Evolutionary conservation across 129 eudicot genomes (phyloP).

Genomic region (Centrapalus pauciflorus): DNA sequence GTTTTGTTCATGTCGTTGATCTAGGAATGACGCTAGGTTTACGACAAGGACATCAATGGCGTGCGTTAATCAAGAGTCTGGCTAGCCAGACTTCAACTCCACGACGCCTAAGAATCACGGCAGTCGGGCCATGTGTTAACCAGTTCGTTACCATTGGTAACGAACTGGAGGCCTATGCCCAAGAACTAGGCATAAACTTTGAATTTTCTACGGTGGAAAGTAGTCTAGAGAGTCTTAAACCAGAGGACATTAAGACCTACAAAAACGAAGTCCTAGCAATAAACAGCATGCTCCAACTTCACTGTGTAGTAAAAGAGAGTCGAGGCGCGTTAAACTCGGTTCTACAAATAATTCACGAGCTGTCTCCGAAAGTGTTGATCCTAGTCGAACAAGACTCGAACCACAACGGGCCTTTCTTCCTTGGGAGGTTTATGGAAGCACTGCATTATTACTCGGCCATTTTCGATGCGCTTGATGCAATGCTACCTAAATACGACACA

Average conservation of each 20-base stretch:
- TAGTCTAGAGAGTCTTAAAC: conserved; percentile 59
- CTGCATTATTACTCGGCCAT: conserved; percentile 77
- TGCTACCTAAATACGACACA: conserved; percentile 64
- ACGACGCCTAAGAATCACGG: conserved; percentile 61
- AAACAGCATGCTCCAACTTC: conserved; percentile 68
- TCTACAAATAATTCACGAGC: conserved; percentile 54
- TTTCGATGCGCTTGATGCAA: conserved; percentile 63
- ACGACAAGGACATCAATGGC: conserved; percentile 78
- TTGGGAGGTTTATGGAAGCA: conserved; percentile 77
- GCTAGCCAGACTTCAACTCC: conserved; percentile 41
- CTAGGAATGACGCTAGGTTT: conserved; percentile 70
- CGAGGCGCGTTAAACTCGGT: conserved; percentile 76
- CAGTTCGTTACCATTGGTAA: conserved; percentile 41
- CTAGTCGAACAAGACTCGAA: conserved; percentile 80
- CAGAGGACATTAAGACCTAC: conserved; percentile 44
- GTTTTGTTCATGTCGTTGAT: conserved; percentile 71
- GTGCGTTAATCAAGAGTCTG: conserved; percentile 39
- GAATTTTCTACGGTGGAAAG: conserved; percentile 52
- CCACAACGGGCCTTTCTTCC: conserved; percentile 70
- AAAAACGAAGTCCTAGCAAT: conserved; percentile 54
- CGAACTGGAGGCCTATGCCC: conserved; percentile 53
- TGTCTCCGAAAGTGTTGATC: conserved; percentile 55
- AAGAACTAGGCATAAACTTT: conserved; percentile 39
- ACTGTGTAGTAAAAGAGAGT: conserved; percentile 74
- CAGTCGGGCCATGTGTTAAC: conserved; percentile 42